Base-by-base conservation (phyloP, 768 basidiomycete genomes). In the Asterophora parasitica region DNA sequence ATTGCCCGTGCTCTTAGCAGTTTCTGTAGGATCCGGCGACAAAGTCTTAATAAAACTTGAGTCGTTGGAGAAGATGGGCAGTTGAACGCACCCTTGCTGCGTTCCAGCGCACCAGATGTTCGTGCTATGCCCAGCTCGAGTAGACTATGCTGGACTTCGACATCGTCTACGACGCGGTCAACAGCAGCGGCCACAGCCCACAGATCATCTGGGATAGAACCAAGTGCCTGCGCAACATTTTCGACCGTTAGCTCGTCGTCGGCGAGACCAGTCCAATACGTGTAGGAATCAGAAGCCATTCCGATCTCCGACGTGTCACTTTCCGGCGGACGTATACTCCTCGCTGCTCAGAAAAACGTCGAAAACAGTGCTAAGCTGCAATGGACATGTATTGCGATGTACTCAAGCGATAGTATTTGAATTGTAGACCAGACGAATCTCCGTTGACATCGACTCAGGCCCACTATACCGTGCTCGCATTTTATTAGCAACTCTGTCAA, bases 121-220 rank as follows among this genome's bases (percentile, higher is more conserved):
- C 87, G 75, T 53, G 76, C 58, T 39, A 92, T 66, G 7, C 86
- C 92, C 20, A 82, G 62, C 31, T 79, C 69, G 19, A 91, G 70
- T 23, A 92, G 68, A 7, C 69, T 68, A 42, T 72, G 72, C 53
- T 90, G 82, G 11, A 79, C 64, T 44, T 61, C 62, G 16, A 74
- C 66, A 60, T 81, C 71, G 51, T 84, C 71, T n/a, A 85, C 66
- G 19, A 85, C 63, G 48, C 84, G 74, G 67, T 90, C 88, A 19
- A 73, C 68, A 56, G 81, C 85, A 2, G 88, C 87, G n/a, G 84
- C 79, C 31, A 75, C 76, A 12, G 82, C 83, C 88, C 89, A 92
- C 7, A 83, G 65, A 62, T 92, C 85, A 57, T 91, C 81, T 34
- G 69, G 64, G 33, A 85, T 66, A 17, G 67, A 56, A 7, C 62